phyloP scores from a whole-genome alignment of 495 filamentous ascomycete genomes.

The Venustampulla echinocandica region DNA sequence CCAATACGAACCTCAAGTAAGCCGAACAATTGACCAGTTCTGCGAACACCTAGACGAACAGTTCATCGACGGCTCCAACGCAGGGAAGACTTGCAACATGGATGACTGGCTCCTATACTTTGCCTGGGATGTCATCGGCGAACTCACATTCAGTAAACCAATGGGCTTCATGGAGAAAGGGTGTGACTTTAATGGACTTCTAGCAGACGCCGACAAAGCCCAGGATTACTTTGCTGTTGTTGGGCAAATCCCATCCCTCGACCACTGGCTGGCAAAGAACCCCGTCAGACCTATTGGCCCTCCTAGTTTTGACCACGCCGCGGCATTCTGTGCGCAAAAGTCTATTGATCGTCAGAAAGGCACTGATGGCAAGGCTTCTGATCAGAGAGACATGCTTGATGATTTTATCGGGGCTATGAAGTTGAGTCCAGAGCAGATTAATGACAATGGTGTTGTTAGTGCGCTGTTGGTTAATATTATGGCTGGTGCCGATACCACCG shows the following conservation, averaged over 20 bases:
- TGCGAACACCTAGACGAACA: conserved; percentile 27
- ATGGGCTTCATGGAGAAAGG: conserved; percentile 33
- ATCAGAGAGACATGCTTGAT: background rate
- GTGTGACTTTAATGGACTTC: conserved; percentile 29
- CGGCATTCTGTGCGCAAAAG: background rate
- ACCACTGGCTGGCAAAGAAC: conserved; percentile 40
- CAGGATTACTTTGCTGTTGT: conserved; percentile 34
- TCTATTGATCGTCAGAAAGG: background rate
- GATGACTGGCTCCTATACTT: conserved; percentile 27
- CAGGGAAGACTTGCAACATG: conserved; percentile 24
- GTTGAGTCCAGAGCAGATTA: background rate
- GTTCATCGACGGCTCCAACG: conserved; percentile 23
- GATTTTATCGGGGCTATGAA: background rate
- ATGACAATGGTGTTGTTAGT: background rate
- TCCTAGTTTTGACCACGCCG: conserved; percentile 16
- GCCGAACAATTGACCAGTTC: conserved; percentile 25
- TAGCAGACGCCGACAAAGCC: conserved; percentile 32
- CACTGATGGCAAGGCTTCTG: background rate
- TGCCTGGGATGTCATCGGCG: conserved; percentile 45
- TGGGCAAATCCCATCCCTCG: conserved; percentile 39
- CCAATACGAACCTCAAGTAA: conserved; percentile 32
- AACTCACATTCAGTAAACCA: conserved; percentile 38
- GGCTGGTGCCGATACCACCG: conserved; percentile 52
- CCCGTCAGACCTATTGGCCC: conserved; percentile 29
- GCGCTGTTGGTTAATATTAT: conserved; percentile 13